phyloP scores from a whole-genome alignment of 2,329 filamentous ascomycete genomes.

The Pseudopyricularia cyperi region DNA sequence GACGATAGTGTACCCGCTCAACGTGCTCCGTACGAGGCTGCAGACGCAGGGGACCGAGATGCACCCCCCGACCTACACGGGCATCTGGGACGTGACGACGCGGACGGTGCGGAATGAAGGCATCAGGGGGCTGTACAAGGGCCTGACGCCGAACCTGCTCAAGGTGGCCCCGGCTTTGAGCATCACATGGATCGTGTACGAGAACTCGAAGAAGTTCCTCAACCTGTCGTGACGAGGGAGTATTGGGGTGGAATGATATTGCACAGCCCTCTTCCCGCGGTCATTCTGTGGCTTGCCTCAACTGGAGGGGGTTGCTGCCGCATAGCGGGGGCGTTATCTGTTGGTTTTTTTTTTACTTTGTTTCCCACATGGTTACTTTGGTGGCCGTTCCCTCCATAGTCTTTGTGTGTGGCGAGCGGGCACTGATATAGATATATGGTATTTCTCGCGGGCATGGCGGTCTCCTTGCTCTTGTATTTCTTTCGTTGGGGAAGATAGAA shows the following conservation, averaged over 20 bases:
- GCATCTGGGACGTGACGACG: slow-evolving; percentile 76
- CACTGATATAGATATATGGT: not conserved
- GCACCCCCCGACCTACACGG: slow-evolving; percentile 80
- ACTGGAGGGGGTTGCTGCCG: not conserved
- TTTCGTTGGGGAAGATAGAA: not conserved
- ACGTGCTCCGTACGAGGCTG: slow-evolving; percentile 78
- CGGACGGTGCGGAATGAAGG: slow-evolving; percentile 80
- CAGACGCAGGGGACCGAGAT: slow-evolving; percentile 92
- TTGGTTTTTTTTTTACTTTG: not conserved
- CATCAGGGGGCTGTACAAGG: slow-evolving; percentile 78
- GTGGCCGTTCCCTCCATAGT: not conserved
- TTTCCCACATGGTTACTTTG: not conserved
- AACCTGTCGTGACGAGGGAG: slow-evolving; percentile 27
- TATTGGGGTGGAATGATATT: not conserved
- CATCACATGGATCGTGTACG: slow-evolving; percentile 89
- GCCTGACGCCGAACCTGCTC: slow-evolving; percentile 83
- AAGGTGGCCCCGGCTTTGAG: slow-evolving; percentile 95
- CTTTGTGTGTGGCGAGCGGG: not conserved
- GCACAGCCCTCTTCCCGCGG: not conserved
- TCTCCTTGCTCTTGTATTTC: not conserved
- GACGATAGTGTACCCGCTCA: slow-evolving; percentile 88
- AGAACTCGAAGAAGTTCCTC: slow-evolving; percentile 71
- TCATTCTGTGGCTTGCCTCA: no score
- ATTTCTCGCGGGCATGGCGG: not conserved
- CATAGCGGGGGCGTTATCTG: not conserved